Base-by-base conservation (phyloP, 1,284 basidiomycete species). In the Leccinum brunneo-olivaceum region DNA sequence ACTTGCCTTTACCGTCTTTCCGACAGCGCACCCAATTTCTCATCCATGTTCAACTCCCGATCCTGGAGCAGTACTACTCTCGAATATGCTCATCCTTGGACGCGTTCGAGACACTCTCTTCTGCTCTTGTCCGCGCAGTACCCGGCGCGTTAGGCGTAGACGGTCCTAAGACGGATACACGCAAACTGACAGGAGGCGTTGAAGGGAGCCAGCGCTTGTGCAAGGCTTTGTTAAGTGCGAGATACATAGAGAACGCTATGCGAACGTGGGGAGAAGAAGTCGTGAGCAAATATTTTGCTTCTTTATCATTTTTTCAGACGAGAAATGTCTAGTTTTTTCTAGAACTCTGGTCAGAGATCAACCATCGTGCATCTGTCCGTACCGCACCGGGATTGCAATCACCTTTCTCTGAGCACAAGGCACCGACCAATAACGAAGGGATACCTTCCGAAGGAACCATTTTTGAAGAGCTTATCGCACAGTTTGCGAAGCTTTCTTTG, bases 91-190 rank as follows among this genome's bases (percentile, higher is more conserved):
- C 85, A 5, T 90, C 90, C 3, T 68, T 98, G 9, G 92, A 97
- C 54, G 93, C 93, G 0, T 97, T 97, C 55, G 95, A 98, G 63
- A 85, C 83, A 0, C 69, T 96, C 4, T 90, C 90, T 1, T 90
- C 86, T 15, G 79, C 84, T 0, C 82, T 98, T 53, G 78, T 93
- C 23, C 83, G 92, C 5, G 87, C 86, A 3, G 91, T 98, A 6
- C 93, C 95, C 0, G 95, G 94, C 5, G 90, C 88, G 5, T 72
- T 94, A 25, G 68, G 74, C 36, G 71, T 80, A 36, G 69, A 73
- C 7, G 68, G 72, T 8, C 69, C 76, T 12, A 74, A 70, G 41
- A 68, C 76, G 4, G 83, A 86, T 54, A 65, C 74, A 5, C 69
- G 70, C 47, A 71, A 71, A 48, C 64, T 91, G 49, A 90, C 88